A percentile compares a stretch with the other conserved stretches of the same genome.
Conservation (phyloP, 2,329 filamentous ascomycete species). For the Aspergillus piperis region DNA sequence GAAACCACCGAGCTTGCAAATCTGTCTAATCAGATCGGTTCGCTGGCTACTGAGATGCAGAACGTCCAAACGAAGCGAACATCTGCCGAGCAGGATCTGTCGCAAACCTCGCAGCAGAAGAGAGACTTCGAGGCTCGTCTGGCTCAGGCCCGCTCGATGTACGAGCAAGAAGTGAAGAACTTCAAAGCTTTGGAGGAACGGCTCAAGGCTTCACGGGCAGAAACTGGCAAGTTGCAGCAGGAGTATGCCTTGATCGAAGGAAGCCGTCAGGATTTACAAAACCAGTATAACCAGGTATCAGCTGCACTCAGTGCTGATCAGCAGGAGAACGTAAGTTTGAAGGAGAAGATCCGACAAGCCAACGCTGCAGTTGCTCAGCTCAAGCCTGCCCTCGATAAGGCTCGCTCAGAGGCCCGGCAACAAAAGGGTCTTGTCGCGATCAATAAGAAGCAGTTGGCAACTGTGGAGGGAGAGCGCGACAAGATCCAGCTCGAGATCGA, state of each 20-base stretch:
- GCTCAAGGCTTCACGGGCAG: slow-evolving; percentile 71
- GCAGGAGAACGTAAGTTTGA: slow-evolving; percentile 80
- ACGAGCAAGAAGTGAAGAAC: slow-evolving; percentile 89
- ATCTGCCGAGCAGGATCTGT: slow-evolving; percentile 77
- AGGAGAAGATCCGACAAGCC: slow-evolving; percentile 80
- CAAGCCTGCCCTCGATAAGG: slow-evolving; percentile 89
- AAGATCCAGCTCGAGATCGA: slow-evolving; percentile 80
- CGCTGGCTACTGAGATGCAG: slow-evolving; percentile 89
- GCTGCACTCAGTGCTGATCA: slow-evolving; percentile 80
- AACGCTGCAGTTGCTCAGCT: slow-evolving; percentile 82
- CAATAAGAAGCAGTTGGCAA: slow-evolving; percentile 95
- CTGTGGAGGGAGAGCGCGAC: slow-evolving; percentile 84
- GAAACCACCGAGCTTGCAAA: slow-evolving; percentile 94
- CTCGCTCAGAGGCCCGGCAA: slow-evolving; percentile 86
- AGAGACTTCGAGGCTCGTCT: slow-evolving; percentile 88
- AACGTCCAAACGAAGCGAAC: slow-evolving; percentile 82
- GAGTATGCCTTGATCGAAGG: slow-evolving; percentile 83
- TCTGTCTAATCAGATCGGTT: slow-evolving; percentile 91
- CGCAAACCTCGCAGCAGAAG: slow-evolving; percentile 81
- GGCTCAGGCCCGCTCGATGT: slow-evolving; percentile 80
- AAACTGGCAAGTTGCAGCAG: slow-evolving; percentile 79
- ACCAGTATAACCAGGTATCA: slow-evolving; percentile 75
- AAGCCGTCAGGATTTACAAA: slow-evolving; percentile 76
- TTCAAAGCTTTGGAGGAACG: slow-evolving; percentile 84
- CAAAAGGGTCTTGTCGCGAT: slow-evolving; percentile 96